Base-by-base conservation (phyloP, 768 basidiomycete genomes). In the Pilatotrama ljubarskyi region DNA sequence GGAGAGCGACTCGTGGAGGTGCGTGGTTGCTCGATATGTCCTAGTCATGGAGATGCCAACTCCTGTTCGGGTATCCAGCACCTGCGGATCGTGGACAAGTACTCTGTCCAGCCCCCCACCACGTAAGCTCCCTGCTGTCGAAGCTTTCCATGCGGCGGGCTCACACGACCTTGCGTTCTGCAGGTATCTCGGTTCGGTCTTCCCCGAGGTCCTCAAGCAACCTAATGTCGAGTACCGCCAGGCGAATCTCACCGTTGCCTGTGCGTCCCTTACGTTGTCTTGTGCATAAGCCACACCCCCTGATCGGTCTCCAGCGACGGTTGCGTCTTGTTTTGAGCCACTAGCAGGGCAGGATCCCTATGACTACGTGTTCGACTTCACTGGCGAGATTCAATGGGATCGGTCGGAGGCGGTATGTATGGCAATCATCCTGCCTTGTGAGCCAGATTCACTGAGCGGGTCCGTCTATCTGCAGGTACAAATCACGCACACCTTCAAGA, bases 311-410 rank as follows among this genome's bases (percentile, higher is more conserved):
- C 38, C 61, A 93, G 91, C 84, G 37, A 84, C 82, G 20, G 85
- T 95, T 51, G 75, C 83, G 40, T 78, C 85, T 18, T 78, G 79
- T 32, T 94, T 91, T 64, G 87, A 90, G 58, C 87, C 90, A 9
- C 82, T 86, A 1, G 82, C 83, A 60, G 90, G 88, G 53, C 76
- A 83, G 63, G 72, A 80, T n/a, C 79, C 86, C 4, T 95, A 87
- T 72, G 79, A 86, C 58, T 88, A 89, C 73, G 88, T 94, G 20
- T 93, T 93, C 72, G 93, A 95, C 76, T 84, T 88, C 65, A 88
- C 90, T 2, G 93, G 93, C 42, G 92, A 94, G 72, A 77, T 90
- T 57, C 82, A 83, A 55, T 81, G 82, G 66, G 90, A 92, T 73
- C 83, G 91, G 47, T 82, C 84, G 29, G 90, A 92, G 72, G 76